Percentiles rank a stretch among this genome's conserved stretches.
Conservation (phyloP, 1,139 yeast species). For the Pichia sp. region DNA sequence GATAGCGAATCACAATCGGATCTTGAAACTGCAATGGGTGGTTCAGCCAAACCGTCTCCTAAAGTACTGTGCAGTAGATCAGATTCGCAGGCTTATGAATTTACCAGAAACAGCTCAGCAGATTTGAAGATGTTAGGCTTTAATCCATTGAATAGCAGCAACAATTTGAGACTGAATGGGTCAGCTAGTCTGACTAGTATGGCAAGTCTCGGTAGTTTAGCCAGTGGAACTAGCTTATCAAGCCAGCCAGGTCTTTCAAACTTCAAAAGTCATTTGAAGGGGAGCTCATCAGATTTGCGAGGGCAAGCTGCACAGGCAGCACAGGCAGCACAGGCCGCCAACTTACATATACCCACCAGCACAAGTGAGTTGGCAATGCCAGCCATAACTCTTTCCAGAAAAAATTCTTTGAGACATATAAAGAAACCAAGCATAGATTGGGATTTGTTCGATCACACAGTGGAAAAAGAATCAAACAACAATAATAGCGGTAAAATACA, state of each 20-base stretch:
- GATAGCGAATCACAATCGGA: conserved; percentile 22
- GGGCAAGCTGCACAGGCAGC: conserved; percentile 14
- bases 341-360: conserved; percentile 7
- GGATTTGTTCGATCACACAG: conserved; percentile 19
- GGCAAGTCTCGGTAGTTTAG: conserved; percentile 9
- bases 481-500: not conserved
- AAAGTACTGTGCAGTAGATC: conserved; percentile 22
- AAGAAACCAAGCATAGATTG: conserved; percentile 23
- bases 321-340: conserved; percentile 2
- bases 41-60: conserved; percentile 11
- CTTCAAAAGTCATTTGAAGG: conserved; percentile 15
- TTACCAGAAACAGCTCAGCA: conserved; percentile 14
- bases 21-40: not conserved
- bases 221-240: conserved; percentile 11
- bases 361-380: conserved; percentile 12
- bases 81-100: conserved; percentile 32
- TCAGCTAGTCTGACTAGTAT: conserved; percentile 14
- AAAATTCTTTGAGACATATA: conserved; percentile 14
- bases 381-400: conserved; percentile 15
- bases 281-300: conserved; percentile 18
- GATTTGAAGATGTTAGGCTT: conserved; percentile 13
- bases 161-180: not conserved
- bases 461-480: conserved; percentile 4
- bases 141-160: not conserved
- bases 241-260: conserved; percentile 8